Conservation (phyloP, 2,329 filamentous ascomycete species). For the Fusarium pseudocircinatum region DNA sequence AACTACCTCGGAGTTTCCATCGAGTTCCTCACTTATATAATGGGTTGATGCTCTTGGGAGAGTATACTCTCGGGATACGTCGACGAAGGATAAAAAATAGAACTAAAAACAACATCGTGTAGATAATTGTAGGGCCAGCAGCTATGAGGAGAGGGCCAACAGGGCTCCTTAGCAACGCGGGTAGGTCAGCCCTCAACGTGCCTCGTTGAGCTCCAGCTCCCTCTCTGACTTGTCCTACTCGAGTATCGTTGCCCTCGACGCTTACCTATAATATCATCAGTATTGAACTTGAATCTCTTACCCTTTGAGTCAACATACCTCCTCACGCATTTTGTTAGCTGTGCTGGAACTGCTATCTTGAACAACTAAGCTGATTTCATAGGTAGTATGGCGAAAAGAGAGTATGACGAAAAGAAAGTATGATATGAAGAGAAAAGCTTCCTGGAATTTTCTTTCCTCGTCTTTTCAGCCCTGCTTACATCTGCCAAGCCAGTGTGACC, state of each 20-base stretch:
- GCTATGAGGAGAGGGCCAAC: neutral
- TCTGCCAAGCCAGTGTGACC: neutral
- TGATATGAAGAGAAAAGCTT: accelerated
- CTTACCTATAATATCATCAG: neutral
- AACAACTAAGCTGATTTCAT: neutral
- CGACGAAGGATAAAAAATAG: neutral
- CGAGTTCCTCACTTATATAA: neutral
- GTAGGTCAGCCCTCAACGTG: neutral
- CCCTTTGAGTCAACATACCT: neutral
- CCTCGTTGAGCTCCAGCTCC: neutral
- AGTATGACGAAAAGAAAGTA: neutral
- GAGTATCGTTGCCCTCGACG: accelerated
- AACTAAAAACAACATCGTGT: neutral
- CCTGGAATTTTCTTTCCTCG: accelerated
- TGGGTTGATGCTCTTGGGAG: neutral
- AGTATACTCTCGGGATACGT: neutral
- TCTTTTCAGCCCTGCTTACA: neutral
- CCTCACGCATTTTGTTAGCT: neutral
- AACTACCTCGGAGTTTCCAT: accelerated
- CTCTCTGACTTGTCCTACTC: neutral
- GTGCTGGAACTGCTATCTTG: accelerated
- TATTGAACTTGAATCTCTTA: accelerated
- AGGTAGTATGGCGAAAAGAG: too few species aligned
- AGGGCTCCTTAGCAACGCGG: neutral
- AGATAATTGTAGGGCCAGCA: neutral